Evolutionary conservation across 257 asterid genomes (phyloP), one percentile per base, ranked within the genome.

Genomic region (Leptodermis oblonga): DNA sequence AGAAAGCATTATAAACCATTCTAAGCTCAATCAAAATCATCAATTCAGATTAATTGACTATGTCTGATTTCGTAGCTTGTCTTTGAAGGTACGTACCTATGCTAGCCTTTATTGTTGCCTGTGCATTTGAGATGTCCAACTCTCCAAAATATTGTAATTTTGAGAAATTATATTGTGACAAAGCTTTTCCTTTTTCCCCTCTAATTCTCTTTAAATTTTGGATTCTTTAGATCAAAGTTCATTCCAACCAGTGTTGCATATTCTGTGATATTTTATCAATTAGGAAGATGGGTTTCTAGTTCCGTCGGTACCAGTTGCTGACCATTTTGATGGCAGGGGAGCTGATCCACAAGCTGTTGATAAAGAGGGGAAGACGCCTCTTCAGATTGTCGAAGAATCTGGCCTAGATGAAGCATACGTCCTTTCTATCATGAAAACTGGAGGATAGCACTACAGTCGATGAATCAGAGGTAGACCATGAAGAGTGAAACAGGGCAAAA

Each of bases 301-400:
- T 31, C 49, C 43, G 43, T 17, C 54, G 61, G 60, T 33, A 25
- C 45, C 26, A 33, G 13, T 42, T 51, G 56, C 69, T 46, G 71
- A n/a, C 70, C 18, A 34, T 45, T 66, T 36, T 45, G 23, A 42
- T 68, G 82, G 71, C 92, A 90, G 98, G 86, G 98, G 98, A 58
- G 95, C 95, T 56, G 80, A 86, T 78, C 85, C 95, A 12, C 82
- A 76, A 73, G 93, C 86, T 51, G 80, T 63, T 70, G 97, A 90
- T 78, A 78, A 81, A 37, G 89, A 78, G 73, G 98, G 96, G 48
- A 86, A 79, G 77, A 85, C 90, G 31, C 89, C 95, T 66, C 62
- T 66, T 69, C 87, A 86, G 75, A 86, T 90, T 45, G 73, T 86
- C 61, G 75, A 74, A 71, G 95, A 88, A 67, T 84, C 85, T 14